These are phyloP conservation scores for Dioscorea alata DNA, from an alignment of 106 monocot genomes.

Conservation along the genomic window DNA sequence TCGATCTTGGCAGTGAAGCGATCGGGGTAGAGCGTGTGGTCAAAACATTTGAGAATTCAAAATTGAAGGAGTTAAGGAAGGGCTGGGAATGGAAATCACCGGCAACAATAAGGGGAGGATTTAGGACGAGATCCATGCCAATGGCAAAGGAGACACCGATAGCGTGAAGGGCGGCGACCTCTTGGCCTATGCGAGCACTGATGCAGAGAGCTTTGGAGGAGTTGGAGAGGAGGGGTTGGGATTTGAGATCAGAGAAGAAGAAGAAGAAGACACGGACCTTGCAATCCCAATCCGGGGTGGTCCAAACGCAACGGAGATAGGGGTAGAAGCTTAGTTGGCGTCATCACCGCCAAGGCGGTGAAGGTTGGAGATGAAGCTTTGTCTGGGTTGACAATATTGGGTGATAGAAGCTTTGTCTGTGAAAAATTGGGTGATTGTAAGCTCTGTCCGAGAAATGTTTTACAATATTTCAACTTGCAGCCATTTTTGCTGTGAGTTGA, in stretches of 20 bases:
- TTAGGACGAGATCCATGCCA: slow-evolving; percentile 81
- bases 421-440: too few species aligned
- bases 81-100: slow-evolving; percentile 93
- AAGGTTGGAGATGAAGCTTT: too few species aligned
- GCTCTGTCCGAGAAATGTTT: too few species aligned
- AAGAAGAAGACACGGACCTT: slow-evolving; percentile 69
- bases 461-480: too few species aligned
- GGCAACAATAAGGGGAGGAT: slow-evolving; percentile 55
- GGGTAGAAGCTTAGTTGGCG: too few species aligned
- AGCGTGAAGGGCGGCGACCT: slow-evolving; percentile 61
- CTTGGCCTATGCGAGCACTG: slow-evolving; percentile 87
- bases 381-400: too few species aligned
- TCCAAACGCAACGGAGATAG: slow-evolving; percentile 69
- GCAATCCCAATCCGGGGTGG: slow-evolving; percentile 88
- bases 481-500: too few species aligned
- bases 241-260: slow-evolving; percentile 48
- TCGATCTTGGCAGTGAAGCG: slow-evolving; percentile 66
- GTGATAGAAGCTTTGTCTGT: too few species aligned
- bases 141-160: slow-evolving; percentile 53
- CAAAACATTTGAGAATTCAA: slow-evolving; percentile 97
- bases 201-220: slow-evolving; percentile 71
- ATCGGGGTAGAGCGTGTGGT: slow-evolving; percentile 85
- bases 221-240: slow-evolving; percentile 50
- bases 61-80: slow-evolving; percentile 67
- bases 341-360: too few species aligned